Percentiles rank a stretch among this genome's conserved stretches.
Conservation (phyloP, 495 filamentous ascomycete genomes). For the Penicillium angulare region DNA sequence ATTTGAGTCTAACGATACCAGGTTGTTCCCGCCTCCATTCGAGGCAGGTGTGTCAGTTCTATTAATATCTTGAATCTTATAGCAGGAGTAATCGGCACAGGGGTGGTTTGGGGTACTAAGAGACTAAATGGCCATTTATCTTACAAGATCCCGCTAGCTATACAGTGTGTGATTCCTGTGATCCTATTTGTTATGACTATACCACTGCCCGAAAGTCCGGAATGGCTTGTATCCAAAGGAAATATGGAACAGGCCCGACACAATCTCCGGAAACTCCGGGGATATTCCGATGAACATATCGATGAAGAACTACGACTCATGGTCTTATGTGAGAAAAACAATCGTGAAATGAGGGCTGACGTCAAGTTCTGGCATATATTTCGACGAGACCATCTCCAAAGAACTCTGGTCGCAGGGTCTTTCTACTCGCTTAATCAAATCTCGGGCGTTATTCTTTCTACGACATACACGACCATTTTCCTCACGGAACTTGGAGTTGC, state of each 20-base stretch:
- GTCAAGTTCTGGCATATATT: constrained; percentile 40
- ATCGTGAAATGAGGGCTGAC: constrained; percentile 24
- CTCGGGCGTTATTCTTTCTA: constrained; percentile 39
- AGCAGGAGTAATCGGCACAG: constrained; percentile 34
- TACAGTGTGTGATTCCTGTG: constrained; percentile 33
- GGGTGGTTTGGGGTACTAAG: constrained; percentile 32
- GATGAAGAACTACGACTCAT: constrained; percentile 34
- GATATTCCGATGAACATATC: constrained; percentile 29
- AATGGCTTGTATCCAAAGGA: constrained; percentile 61
- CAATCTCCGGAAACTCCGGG: constrained; percentile 36
- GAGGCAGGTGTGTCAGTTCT: constrained; percentile 35
- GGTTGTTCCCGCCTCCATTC: constrained; percentile 32
- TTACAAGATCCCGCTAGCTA: constrained; percentile 34
- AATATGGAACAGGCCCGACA: constrained; percentile 29
- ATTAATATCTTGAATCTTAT: constrained; percentile 37
- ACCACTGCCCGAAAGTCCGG: constrained; percentile 56
- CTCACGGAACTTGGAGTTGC: constrained; percentile 30
- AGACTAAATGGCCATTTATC: constrained; percentile 21
- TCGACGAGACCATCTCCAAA: constrained; percentile 29
- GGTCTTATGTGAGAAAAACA: constrained; percentile 25
- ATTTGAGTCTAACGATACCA: not conserved
- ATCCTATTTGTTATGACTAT: constrained; percentile 28
- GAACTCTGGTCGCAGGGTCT: constrained; percentile 34
- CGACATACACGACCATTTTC: constrained; percentile 39
- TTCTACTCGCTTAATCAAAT: constrained; percentile 42